Base-by-base conservation (phyloP, 192 early-diverging fungal species). In the Entomortierella beljakovae region DNA sequence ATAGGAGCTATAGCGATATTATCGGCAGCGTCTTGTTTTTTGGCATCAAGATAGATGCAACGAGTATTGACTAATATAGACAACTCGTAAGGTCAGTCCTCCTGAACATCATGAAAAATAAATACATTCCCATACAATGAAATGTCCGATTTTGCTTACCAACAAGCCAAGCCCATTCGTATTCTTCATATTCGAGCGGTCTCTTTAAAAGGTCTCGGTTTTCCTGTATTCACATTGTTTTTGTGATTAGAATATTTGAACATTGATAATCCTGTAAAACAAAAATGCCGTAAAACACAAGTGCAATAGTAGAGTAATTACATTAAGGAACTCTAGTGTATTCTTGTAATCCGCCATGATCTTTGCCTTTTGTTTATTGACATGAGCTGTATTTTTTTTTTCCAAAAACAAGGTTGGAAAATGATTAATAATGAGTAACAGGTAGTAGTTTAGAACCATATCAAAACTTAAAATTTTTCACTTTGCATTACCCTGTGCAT, bases 1-100 rank as follows among this genome's bases (percentile, higher is more conserved):
- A 92, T 81, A 6, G 92, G 92, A 32, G 92, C 92, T 40, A 94
- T 75, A 31, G 92, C 90, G 40, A 94, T 90, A 54, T 81, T 88
- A 51, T 89, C 88, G 13, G 64, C 79, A 6, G 71, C 66, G 13
- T 53, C 57, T 42, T 67, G 72, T 23, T 81, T 76, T n/a, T 69
- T 80, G 5, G 62, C 71, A 43, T 80, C 82, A 25, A 89, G 64
- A 59, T 87, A 84, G 35, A 89, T 89, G 35, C 88, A 86, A 53
- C 88, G 80, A 2, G 88, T 87, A 69, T 87, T 89, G 13, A 89
- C 88, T 89, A 68, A 8, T 29, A 26, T 28, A n/a, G 10, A 26
- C 10, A 38, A 7, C 11, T n/a, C n/a, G n/a, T n/a, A n/a, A n/a
- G n/a, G n/a, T n/a, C n/a, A n/a, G n/a, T n/a, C n/a, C n/a, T n/a